These are phyloP conservation scores for Neotropicomus parvogracilis DNA, from an alignment of 1,284 basidiomycete genomes.

Conservation along the genomic window DNA sequence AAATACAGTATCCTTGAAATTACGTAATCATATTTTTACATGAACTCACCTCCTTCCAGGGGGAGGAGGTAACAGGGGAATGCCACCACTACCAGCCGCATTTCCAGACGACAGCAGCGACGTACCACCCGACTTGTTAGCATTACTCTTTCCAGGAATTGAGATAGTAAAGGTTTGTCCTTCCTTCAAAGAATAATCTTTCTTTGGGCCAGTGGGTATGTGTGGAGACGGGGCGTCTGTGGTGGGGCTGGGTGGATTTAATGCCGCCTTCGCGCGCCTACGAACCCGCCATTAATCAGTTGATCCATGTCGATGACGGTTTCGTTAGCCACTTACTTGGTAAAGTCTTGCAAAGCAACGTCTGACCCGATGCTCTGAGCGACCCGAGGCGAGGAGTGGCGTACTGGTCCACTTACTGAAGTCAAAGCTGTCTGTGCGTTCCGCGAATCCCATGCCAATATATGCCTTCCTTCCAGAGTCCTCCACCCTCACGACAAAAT, in stretches of 20 bases:
- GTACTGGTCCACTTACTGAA: constrained; percentile 61
- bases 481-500: constrained; percentile 92
- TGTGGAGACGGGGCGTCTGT: constrained; percentile 50
- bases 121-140: constrained; percentile 31
- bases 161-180: constrained; percentile 94
- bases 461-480: constrained; percentile 85
- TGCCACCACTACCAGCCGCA: constrained; percentile 30
- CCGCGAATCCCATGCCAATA: constrained; percentile 91
- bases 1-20: constrained; percentile 7
- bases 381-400: neutral
- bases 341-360: constrained; percentile 93
- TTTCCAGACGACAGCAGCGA: constrained; percentile 37
- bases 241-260: constrained; percentile 52
- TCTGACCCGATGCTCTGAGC: constrained; percentile 43
- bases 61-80: constrained; percentile 75
- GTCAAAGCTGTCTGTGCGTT: constrained; percentile 90
- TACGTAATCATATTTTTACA: constrained; percentile 23
- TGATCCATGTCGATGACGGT: neutral
- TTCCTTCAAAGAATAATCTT: constrained; percentile 94
- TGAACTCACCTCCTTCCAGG: constrained; percentile 44
- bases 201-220: constrained; percentile 75
- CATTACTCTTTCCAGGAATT: constrained; percentile 68
- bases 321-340: constrained; percentile 57
- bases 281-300: neutral
- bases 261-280: constrained; percentile 60